phyloP scores from a whole-genome alignment of 495 filamentous ascomycete genomes.

The Hyaloscypha variabilis region DNA sequence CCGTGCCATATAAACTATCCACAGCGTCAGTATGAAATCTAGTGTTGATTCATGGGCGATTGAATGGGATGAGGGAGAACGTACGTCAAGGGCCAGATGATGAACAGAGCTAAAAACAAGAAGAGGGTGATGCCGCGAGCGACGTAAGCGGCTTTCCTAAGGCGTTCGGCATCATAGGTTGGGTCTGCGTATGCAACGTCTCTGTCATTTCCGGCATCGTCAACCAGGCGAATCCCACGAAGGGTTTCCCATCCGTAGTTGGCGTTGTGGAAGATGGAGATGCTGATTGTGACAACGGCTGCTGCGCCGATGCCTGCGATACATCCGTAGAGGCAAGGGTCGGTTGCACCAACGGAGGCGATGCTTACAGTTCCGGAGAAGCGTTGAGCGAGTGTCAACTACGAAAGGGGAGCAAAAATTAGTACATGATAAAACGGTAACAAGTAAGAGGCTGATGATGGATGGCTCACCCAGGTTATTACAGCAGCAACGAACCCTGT shows the following conservation, averaged over 20 bases:
- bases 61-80: not conserved
- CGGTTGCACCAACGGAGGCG: conserved; percentile 43
- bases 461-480: conserved; percentile 2
- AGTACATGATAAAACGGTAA: no score
- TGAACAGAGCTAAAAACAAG: conserved; percentile 8
- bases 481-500: conserved; percentile 11
- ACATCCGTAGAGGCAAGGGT: conserved; percentile 49
- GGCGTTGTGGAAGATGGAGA: conserved; percentile 12
- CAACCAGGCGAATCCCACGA: not conserved
- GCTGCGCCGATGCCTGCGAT: conserved; percentile 30
- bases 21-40: no score
- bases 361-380: conserved; percentile 50
- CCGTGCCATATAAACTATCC: not conserved
- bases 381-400: conserved; percentile 7
- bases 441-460: not conserved
- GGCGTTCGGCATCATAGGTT: conserved; percentile 8
- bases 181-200: conserved; percentile 6
- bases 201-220: conserved; percentile 11
- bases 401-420: no score
- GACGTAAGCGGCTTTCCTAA: conserved; percentile 5
- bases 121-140: conserved; percentile 9
- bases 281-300: conserved; percentile 9
- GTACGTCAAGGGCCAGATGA: conserved; percentile 8
- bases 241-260: conserved; percentile 8
- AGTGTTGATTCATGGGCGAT: no score